A percentile compares a stretch with the other conserved stretches of the same genome.
These are phyloP conservation scores for Barnettozyma californica DNA, from an alignment of 805 yeast genomes.

Conservation along the genomic window DNA sequence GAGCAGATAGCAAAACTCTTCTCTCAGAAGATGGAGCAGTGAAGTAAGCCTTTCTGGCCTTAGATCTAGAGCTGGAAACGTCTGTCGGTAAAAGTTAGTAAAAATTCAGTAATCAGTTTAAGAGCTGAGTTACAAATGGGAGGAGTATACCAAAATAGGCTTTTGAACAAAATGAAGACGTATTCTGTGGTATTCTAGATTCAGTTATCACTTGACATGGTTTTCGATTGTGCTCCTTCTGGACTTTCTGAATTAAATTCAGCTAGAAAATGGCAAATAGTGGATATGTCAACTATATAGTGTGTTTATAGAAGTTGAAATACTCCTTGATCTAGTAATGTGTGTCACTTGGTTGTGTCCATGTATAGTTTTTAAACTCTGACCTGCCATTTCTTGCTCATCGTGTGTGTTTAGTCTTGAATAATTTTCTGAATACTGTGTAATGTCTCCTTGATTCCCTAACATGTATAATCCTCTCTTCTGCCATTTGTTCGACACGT, in stretches of 20 bases:
- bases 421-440: not conserved
- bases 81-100: slow-evolving; percentile 45
- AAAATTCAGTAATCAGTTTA: not conserved
- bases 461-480: not conserved
- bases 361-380: not conserved
- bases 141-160: not conserved
- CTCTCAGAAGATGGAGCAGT: slow-evolving; percentile 94
- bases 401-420: not conserved
- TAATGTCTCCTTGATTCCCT: not conserved
- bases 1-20: slow-evolving; percentile 94
- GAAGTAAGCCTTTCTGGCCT: slow-evolving; percentile 99
- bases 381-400: not conserved
- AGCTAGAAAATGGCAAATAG: no score
- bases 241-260: no score
- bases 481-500: slow-evolving; percentile 24
- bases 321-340: no score
- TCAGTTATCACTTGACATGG: no score
- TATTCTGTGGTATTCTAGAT: not conserved
- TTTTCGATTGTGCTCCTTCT: no score
- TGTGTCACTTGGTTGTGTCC: no score
- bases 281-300: no score
- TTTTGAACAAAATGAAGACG: not conserved
- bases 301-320: no score
- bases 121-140: not conserved
- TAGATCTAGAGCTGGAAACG: slow-evolving; percentile 99